Evolutionary conservation across 768 basidiomycete species (phyloP), one percentile per base, ranked within the genome.

Genomic region (Sutorius australiensis): DNA sequence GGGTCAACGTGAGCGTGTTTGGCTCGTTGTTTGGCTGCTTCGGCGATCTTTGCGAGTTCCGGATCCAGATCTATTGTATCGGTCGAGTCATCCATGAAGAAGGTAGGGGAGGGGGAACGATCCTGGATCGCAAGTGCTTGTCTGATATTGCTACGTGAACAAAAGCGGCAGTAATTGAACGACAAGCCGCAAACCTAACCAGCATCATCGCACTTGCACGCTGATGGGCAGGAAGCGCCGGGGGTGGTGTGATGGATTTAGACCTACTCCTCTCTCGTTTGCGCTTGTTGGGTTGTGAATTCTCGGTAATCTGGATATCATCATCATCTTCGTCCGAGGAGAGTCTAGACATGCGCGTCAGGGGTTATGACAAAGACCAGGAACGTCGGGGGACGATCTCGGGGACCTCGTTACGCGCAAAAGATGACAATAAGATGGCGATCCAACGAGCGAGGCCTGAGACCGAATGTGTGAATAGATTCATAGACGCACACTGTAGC

Each of bases 201-300:
- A 87, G 67, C 33, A 78, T 72, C 37, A 77, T 78, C 13, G 86
- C 83, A 50, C 75, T 75, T 59, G 80, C 75, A 1, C 84, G 71
- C 50, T 82, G 77, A 30, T 80, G 72, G 10, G 68, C 62, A 3
- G 85, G 72, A 13, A 90, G 67, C 33, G 73, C 74, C 0, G 89
- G 89, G 5, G 89, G 89, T 2, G 89, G 89, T 0, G 89, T 92
- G 36, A 91, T 78, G 4, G 89, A 92, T 21, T 75, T 72, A 30
- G 87, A 89, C 36, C 83, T 82, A 64, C 81, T 84, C 41, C 83
- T 77, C 37, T 71, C 61, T 36, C 76, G 70, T 50, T 76, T 72
- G 53, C 78, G 75, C 55, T 77, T 79, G 28, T 71, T 70, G 49
- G 73, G 73, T 2, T 69, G 12, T 66, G 55, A 30, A 73, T 64